Evolutionary conservation across 164 flowering plant genomes (phyloP).

Genomic region (Dillenia suffruticosa): DNA sequence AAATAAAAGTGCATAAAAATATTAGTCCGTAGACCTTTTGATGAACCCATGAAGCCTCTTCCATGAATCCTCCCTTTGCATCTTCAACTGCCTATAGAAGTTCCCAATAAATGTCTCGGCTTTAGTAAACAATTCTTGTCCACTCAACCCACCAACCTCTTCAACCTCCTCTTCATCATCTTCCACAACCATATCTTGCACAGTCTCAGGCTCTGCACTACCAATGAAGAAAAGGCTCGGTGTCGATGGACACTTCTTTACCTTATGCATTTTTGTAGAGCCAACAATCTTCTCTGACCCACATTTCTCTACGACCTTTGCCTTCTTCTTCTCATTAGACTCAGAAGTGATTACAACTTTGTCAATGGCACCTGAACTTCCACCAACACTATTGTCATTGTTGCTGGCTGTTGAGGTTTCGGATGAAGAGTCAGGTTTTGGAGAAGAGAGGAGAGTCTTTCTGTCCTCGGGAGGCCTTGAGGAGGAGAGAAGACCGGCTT

Average conservation of each 20-base stretch:
- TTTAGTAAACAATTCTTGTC: conserved; percentile 55
- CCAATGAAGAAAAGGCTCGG: conserved; percentile 67
- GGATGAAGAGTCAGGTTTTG: conserved; percentile 5
- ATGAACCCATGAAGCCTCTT: conserved; percentile 56
- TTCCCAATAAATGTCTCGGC: conserved; percentile 76
- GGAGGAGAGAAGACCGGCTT: conserved; percentile 59
- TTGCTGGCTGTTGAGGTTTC: conserved; percentile 4
- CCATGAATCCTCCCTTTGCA: conserved; percentile 83
- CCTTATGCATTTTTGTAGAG: conserved; percentile 15
- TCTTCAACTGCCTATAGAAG: conserved; percentile 75
- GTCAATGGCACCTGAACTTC: background rate
- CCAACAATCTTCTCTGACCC: conserved; percentile 25
- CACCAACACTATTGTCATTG: background rate
- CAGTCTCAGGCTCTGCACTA: conserved; percentile 24
- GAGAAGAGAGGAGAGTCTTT: conserved; percentile 5
- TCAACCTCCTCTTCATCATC: conserved; percentile 24
- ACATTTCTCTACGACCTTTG: conserved; percentile 24
- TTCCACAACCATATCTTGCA: conserved; percentile 8
- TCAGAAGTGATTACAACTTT: background rate
- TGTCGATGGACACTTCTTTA: conserved; percentile 55
- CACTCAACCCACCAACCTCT: conserved; percentile 25
- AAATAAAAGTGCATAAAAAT: too few species aligned
- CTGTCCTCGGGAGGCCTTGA: conserved; percentile 29
- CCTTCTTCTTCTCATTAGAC: conserved; percentile 2
- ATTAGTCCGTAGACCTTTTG: conserved; percentile 38